Evolutionary conservation across 2,329 filamentous ascomycete genomes (phyloP), one percentile per base, ranked within the genome.

Genomic region (Sarocladiaceae sp.): DNA sequence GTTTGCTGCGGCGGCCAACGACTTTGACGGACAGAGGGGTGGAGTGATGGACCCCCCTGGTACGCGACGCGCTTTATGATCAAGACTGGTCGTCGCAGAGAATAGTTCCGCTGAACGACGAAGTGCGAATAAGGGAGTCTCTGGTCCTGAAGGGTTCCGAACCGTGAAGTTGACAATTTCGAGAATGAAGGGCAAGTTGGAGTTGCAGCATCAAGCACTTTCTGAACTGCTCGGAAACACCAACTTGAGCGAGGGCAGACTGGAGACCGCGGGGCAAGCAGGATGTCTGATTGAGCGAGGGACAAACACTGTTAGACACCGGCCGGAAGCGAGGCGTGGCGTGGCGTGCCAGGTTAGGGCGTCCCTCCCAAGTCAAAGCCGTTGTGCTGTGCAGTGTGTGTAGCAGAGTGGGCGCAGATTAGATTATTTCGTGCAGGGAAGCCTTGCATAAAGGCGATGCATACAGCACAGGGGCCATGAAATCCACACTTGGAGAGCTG

Each of bases 341-440:
- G 40, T 44, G 4, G 40, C 40, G n/a, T 44, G 13, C 40, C 26
- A 44, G 40, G 40, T n/a, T 23, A 44, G 40, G 11, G 40, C 18
- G 40, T 28, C 40, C 40, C 40, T 22, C 28, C 7, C 40, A 26
- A 26, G 40, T 26, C 22, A 7, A 23, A 44, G 40, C 40, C 11
- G 23, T 28, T 12, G 40, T 20, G 17, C 17, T 12, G 15, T 25
- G 15, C 18, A n/a, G 12, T 33, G 22, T 33, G 44, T 33, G 28
- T 17, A 15, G 44, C 26, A 33, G 44, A 10, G 33, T 22, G 22
- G 47, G 29, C 47, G 47, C 26, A 36, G 29, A 36, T 36, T 50
- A 36, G 47, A 37, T 50, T n/a, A 37, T 50, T 50, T 50, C 47
- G 29, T 50, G 47, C 47, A 50, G 47, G 33, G 47, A 50, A 50